Conservation (phyloP, 2,329 filamentous ascomycete species). For the Cladobotryum mycophilum region DNA sequence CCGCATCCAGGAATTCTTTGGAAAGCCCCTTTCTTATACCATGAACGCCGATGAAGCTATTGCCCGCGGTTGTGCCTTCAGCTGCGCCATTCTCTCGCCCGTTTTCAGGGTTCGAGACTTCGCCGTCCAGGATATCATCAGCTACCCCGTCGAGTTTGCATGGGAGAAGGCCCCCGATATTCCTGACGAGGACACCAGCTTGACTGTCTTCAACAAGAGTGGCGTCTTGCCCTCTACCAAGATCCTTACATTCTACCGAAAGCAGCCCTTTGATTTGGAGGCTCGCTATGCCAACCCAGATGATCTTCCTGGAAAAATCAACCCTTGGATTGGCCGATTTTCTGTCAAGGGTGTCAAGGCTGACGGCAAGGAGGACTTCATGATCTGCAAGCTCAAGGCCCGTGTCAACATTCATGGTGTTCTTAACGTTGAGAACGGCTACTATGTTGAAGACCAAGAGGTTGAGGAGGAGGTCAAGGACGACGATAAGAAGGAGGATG, state of each 20-base stretch:
- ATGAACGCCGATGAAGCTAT: constrained; percentile 98
- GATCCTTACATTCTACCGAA: constrained; percentile 98
- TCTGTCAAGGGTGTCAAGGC: constrained; percentile 97
- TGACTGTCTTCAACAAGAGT: constrained; percentile 96
- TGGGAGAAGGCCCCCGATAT: constrained; percentile 99
- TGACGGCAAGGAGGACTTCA: constrained; percentile 90
- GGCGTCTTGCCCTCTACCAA: constrained; percentile 97
- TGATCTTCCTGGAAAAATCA: constrained; percentile 77
- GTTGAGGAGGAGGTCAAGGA: constrained; percentile 88
- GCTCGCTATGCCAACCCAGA: constrained; percentile 88
- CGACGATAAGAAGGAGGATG: constrained; percentile 63
- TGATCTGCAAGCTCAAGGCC: constrained; percentile 99
- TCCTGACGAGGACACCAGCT: constrained; percentile 93
- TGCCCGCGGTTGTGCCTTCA: constrained; percentile 92
- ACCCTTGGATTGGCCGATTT: constrained; percentile 95
- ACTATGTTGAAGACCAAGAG: constrained; percentile 97
- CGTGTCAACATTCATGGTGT: constrained; percentile 94
- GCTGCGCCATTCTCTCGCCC: constrained; percentile 93
- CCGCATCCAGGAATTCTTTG: constrained; percentile 82
- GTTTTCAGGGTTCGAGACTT: constrained; percentile 99
- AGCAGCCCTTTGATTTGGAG: constrained; percentile 94
- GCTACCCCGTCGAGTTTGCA: constrained; percentile 96
- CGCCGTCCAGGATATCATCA: constrained; percentile 92
- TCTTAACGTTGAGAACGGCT: constrained; percentile 91
- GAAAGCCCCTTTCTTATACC: constrained; percentile 88